phyloP scores from a whole-genome alignment of 805 yeast species.

The Candida saitoana region DNA sequence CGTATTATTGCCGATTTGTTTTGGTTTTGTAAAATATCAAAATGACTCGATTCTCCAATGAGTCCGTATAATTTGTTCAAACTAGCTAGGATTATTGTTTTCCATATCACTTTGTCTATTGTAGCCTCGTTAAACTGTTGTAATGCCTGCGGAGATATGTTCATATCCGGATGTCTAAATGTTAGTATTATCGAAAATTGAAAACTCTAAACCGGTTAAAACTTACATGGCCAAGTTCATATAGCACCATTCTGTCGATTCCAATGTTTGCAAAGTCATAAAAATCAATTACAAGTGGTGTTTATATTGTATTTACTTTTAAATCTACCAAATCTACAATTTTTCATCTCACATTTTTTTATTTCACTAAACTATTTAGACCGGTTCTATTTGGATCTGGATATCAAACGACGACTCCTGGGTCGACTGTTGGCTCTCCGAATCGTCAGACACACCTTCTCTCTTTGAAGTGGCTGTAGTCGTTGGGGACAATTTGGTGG shows the following conservation, averaged over 20 bases:
- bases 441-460: conserved; percentile 21
- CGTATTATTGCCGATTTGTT: conserved; percentile 19
- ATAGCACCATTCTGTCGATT: conserved; percentile 19
- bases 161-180: conserved; percentile 6
- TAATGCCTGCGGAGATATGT: conserved; percentile 3
- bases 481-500: not conserved
- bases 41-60: conserved; percentile 29
- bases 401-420: not conserved
- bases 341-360: not conserved
- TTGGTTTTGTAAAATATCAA: conserved; percentile 21
- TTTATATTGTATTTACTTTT: not conserved
- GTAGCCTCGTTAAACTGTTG: conserved; percentile 13
- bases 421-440: conserved; percentile 1
- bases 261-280: too few relatives aligned
- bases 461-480: conserved; percentile 15
- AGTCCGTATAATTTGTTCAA: conserved; percentile 29
- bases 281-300: conserved; percentile 3
- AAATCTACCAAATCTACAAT: not conserved
- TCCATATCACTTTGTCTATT: conserved; percentile 32
- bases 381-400: not conserved
- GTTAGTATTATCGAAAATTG: conserved; percentile 7
- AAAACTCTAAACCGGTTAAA: not conserved
- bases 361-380: not conserved
- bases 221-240: conserved; percentile 22
- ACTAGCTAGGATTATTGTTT: conserved; percentile 19